Percentiles rank a stretch among this genome's conserved stretches.
Evolutionary conservation across 2,329 filamentous ascomycete species (phyloP).

Genomic region (Diplodia intermedia): DNA sequence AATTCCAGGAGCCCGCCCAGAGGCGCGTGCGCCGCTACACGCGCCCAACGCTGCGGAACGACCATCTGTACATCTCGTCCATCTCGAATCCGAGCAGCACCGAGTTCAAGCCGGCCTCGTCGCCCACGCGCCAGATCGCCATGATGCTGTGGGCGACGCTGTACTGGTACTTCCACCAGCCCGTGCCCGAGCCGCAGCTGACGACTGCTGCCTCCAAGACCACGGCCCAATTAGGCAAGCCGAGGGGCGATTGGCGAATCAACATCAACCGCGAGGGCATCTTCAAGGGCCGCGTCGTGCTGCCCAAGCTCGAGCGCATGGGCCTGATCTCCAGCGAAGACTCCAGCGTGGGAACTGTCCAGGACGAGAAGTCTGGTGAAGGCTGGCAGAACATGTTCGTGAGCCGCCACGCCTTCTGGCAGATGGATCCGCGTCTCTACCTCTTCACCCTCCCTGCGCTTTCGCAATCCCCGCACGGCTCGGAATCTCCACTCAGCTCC

Average conservation of each 20-base stretch:
- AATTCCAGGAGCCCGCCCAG: slow-evolving; percentile 30
- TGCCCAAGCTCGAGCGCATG: slow-evolving; percentile 94
- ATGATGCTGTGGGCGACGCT: slow-evolving; percentile 96
- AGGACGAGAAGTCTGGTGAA: slow-evolving; percentile 66
- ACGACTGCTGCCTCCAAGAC: slow-evolving; percentile 67
- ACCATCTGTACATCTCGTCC: slow-evolving; percentile 89
- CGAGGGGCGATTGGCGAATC: slow-evolving; percentile 85
- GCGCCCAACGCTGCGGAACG: slow-evolving; percentile 75
- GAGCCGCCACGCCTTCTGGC: slow-evolving; percentile 85
- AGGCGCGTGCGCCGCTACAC: slow-evolving; percentile 68
- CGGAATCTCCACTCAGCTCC: slow-evolving; percentile 58
- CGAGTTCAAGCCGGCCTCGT: slow-evolving; percentile 80
- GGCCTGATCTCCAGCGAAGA: slow-evolving; percentile 79
- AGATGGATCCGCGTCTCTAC: slow-evolving; percentile 84
- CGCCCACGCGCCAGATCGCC: slow-evolving; percentile 86
- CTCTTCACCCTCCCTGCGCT: slow-evolving; percentile 80
- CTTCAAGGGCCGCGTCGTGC: slow-evolving; percentile 78
- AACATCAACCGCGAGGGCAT: slow-evolving; percentile 87
- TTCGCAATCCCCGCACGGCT: slow-evolving; percentile 56
- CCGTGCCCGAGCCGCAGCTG: slow-evolving; percentile 70
- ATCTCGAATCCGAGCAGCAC: slow-evolving; percentile 81
- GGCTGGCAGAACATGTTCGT: slow-evolving; percentile 85
- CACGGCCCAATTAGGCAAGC: slow-evolving; percentile 72
- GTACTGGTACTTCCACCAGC: slow-evolving; percentile 97
- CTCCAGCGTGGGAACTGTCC: slow-evolving; percentile 72